These are phyloP conservation scores for Lipomyces yamadae DNA, from an alignment of 805 yeast genomes.

Conservation along the genomic window DNA sequence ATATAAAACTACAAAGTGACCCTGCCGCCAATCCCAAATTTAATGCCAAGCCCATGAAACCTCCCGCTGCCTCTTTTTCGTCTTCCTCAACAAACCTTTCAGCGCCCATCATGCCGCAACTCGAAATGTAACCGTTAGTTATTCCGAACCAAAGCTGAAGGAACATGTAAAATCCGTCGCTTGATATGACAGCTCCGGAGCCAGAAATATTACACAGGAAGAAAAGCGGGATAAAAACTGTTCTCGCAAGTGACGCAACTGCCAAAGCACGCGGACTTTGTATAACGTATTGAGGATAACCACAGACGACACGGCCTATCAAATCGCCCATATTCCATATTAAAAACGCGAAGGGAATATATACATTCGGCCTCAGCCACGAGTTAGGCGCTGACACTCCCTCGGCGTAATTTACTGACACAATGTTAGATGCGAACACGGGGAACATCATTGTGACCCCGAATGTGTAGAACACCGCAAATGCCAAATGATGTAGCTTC, in stretches of 20 bases:
- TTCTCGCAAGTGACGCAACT: slow-evolving; percentile 27
- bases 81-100: slow-evolving; percentile 63
- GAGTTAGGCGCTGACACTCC: slow-evolving; percentile 27
- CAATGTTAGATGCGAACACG: slow-evolving; percentile 78
- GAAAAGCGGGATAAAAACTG: slow-evolving; percentile 71
- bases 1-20: slow-evolving; percentile 67
- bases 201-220: slow-evolving; percentile 65
- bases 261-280: slow-evolving; percentile 23
- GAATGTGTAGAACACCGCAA: slow-evolving; percentile 75
- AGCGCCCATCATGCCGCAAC: slow-evolving; percentile 79
- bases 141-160: slow-evolving; percentile 81
- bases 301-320: slow-evolving; percentile 73
- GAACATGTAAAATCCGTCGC: slow-evolving; percentile 69
- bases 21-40: slow-evolving; percentile 82
- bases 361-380: slow-evolving; percentile 46
- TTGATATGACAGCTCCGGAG: slow-evolving; percentile 48
- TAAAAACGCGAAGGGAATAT: slow-evolving; percentile 77
- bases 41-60: slow-evolving; percentile 80
- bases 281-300: slow-evolving; percentile 44
- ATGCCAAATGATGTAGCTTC: slow-evolving; percentile 65
- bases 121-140: slow-evolving; percentile 83
- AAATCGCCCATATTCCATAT: slow-evolving; percentile 92
- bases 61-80: slow-evolving; percentile 92
- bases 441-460: slow-evolving; percentile 81
- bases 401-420: slow-evolving; percentile 54